Conservation (phyloP, 2,329 filamentous ascomycete genomes). For the Colletotrichum sp. region DNA sequence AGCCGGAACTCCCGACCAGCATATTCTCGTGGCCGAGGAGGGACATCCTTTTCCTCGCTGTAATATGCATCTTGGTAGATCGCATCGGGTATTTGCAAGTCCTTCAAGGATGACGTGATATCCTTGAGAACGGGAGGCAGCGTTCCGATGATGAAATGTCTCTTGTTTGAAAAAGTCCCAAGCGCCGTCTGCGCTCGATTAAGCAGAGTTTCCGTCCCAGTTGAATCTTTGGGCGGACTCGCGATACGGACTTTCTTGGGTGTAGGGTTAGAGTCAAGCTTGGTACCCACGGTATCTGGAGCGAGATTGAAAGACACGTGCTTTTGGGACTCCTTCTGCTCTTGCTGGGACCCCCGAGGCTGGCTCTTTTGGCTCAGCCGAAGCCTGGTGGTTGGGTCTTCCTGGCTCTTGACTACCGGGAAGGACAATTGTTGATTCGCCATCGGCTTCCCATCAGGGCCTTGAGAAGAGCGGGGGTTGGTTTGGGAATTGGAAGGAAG, state of each 20-base stretch:
- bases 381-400: constrained; percentile 65
- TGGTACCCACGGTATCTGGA: constrained; percentile 2
- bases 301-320: constrained; percentile 37
- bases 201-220: not conserved
- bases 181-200: not conserved
- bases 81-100: constrained; percentile 65
- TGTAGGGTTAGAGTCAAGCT: constrained; percentile 8
- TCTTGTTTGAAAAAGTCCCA: constrained; percentile 8
- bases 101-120: constrained; percentile 61
- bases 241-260: not conserved
- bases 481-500: not conserved
- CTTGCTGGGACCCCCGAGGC: not conserved
- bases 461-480: constrained; percentile 2
- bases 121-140: constrained; percentile 40
- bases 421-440: constrained; percentile 62
- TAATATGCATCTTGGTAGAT: constrained; percentile 90
- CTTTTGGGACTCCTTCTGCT: constrained; percentile 28
- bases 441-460: not conserved
- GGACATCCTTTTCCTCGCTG: constrained; percentile 82
- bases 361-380: constrained; percentile 65
- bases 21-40: constrained; percentile 78
- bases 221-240: constrained; percentile 17
- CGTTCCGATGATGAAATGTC: constrained; percentile 34
- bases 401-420: constrained; percentile 78
- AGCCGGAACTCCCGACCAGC: constrained; percentile 86